phyloP scores from a whole-genome alignment of 2,329 filamentous ascomycete species.

The Alternaria triticimaculans region DNA sequence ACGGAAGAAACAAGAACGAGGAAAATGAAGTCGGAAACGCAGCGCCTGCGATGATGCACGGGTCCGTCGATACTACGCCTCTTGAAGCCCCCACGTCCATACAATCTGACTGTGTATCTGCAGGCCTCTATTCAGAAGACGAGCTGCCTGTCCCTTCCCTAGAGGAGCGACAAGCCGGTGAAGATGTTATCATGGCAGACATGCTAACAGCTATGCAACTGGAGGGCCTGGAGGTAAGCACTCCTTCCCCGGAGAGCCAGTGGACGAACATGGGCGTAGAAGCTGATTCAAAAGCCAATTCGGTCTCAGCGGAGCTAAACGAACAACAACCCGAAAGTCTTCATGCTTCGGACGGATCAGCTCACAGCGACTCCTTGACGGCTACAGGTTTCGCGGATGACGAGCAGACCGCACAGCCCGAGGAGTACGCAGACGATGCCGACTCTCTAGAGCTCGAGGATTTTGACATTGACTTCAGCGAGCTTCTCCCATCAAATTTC shows the following conservation, averaged over 20 bases:
- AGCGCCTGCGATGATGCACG: neutral
- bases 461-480: neutral
- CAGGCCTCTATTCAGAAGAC: no score
- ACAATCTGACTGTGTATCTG: neutral
- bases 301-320: neutral
- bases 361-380: neutral
- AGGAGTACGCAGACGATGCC: neutral
- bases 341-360: neutral
- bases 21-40: neutral
- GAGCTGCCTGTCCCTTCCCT: neutral
- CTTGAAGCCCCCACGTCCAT: accelerated
- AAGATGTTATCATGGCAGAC: neutral
- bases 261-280: neutral
- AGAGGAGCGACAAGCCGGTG: neutral
- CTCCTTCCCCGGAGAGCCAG: neutral
- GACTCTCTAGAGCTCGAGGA: neutral
- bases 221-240: neutral
- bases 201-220: neutral
- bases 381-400: neutral
- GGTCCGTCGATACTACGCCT: neutral
- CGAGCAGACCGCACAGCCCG: neutral
- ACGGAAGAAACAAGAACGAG: neutral
- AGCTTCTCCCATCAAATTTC: neutral
- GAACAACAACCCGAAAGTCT: neutral
- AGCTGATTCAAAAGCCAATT: neutral